Conservation (phyloP, 257 asterid genomes). For the Primulina huaijiensis region DNA sequence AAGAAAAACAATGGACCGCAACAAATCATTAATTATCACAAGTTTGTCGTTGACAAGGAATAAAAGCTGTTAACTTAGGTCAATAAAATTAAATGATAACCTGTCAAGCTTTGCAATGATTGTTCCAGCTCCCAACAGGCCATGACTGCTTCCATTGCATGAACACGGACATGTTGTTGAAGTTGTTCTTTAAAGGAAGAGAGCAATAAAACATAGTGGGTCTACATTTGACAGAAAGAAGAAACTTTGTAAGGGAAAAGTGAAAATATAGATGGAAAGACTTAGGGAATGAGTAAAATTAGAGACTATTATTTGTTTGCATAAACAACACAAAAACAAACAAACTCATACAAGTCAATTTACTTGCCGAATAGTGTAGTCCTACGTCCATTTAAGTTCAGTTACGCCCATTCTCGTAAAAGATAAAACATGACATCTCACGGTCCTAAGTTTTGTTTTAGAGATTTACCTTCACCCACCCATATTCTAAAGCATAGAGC, state of each 20-base stretch:
- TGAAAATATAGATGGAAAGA: background rate
- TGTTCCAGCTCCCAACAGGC: constrained; percentile 77
- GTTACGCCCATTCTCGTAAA: background rate
- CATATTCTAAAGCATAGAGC: background rate
- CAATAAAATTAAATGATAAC: constrained; percentile 22
- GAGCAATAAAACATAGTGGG: constrained; percentile 58
- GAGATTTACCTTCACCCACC: background rate
- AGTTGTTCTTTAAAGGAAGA: constrained; percentile 68
- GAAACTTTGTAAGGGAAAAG: constrained; percentile 4
- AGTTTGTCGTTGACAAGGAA: background rate
- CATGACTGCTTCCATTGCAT: constrained; percentile 76
- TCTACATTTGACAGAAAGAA: constrained; percentile 32
- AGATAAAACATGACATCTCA: background rate
- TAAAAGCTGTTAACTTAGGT: background rate
- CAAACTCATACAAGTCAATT: background rate
- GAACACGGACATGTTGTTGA: constrained; percentile 67
- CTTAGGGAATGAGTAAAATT: background rate
- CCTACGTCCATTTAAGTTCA: background rate
- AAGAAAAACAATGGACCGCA: background rate
- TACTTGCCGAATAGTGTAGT: background rate
- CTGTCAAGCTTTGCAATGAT: constrained; percentile 65
- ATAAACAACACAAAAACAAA: background rate
- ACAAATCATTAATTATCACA: background rate
- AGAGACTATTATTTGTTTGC: background rate
- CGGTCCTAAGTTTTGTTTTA: background rate